A percentile compares a stretch with the other conserved stretches of the same genome.
Evolutionary conservation across 78 protist genomes (phyloP).

Genomic region (Chrysochromulina parva): DNA sequence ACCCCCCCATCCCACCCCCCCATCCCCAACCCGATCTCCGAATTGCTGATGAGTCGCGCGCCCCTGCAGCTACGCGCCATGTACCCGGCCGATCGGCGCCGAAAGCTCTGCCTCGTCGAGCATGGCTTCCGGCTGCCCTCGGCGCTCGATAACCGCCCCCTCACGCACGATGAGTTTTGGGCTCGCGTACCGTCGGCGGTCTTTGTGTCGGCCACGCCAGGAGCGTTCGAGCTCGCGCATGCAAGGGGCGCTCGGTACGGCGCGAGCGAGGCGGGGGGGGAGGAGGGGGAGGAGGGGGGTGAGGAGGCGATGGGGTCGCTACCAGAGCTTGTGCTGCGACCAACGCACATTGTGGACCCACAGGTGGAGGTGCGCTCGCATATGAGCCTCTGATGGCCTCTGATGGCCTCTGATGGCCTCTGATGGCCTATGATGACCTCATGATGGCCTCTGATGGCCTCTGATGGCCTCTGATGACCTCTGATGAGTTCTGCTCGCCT

Average conservation of each 20-base stretch:
- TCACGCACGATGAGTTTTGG: conserved; percentile 15
- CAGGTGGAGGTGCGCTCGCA: background rate
- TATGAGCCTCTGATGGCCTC: no score
- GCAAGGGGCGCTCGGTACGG: background rate
- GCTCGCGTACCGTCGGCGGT: conserved; percentile 27
- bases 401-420: no score
- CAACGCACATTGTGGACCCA: conserved; percentile 46
- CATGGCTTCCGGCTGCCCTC: conserved; percentile 50
- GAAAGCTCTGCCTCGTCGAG: conserved; percentile 29
- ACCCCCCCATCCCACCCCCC: no score
- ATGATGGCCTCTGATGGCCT: no score
- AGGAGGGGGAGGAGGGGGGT: background rate
- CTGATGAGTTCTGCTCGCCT: no score
- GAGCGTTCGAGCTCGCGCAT: background rate
- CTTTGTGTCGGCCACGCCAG: conserved; percentile 35
- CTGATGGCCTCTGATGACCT: no score
- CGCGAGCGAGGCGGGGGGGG: background rate
- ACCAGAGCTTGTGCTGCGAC: conserved; percentile 35
- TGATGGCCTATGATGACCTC: no score
- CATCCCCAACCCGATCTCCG: no score
- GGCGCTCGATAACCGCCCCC: conserved; percentile 55
- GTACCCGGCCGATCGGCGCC: conserved; percentile 17
- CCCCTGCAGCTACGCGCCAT: conserved; percentile 31
- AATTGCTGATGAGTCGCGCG: conserved; percentile 34
- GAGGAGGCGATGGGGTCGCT: background rate